Base-by-base conservation (phyloP, 352 stramenopile genomes). In the Pythium phragmiticola region DNA sequence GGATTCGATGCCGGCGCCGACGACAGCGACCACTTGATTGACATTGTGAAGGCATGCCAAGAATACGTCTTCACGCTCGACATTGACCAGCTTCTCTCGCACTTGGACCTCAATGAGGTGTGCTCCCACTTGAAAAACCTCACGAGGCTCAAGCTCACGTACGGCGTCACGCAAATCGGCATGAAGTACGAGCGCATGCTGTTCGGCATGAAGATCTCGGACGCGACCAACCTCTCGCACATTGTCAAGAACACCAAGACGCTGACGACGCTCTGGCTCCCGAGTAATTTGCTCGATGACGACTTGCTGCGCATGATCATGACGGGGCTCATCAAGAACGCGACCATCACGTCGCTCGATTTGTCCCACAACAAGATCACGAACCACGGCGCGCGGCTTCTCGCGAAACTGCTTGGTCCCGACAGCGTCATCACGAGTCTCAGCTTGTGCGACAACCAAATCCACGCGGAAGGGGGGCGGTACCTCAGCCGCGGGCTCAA, bases 101-200 rank as follows among this genome's bases (percentile, higher is more conserved):
- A 98, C 63, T 46, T 97, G 28, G 90, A 98, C 57, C 68, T 98
- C 59, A 84, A 95, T 54, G 75, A 94, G 50, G 59, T 98, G 36
- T 97, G 80, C 52, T 71, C 68, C 17, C 78, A 92, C 57, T 62
- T 98, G 7, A 88, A 82, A 39, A 98, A 98, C 71, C 78, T 98
- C 45, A 92, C 87, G 36, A 83, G 86, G 13, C 77, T 98, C 16
- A 70, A 87, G 50, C 66, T 97, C 50, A 89, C 80, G 4, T 97
- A 97, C 66, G 84, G 89, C 12, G 88, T 96, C 47, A 94, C 95
- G 63, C 76, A 95, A 47, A 89, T 97, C 52, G 91, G 92, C 26
- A 98, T 98, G 92, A 94, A 97, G 68, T 98, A 97, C 65, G 91
- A 98, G 57, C 88, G 93, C 9, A 94, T 96, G 78, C 70, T 98